These are phyloP conservation scores for Symbiodinium pilosum DNA, from an alignment of 73 alveolate species.

Conservation along the genomic window DNA sequence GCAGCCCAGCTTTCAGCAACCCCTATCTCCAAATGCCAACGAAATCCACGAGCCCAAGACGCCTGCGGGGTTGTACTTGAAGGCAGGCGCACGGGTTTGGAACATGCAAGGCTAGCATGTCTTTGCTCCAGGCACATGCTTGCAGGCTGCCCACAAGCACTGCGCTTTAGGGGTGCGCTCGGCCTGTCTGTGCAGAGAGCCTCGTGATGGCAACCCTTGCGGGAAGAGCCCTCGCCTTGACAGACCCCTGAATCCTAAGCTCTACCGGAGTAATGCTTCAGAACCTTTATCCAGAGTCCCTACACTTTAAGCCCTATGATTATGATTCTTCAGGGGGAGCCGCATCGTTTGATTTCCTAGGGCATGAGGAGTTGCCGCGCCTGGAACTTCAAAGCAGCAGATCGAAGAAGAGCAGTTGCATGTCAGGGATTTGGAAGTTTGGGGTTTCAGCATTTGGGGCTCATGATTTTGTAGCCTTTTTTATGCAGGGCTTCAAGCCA, in stretches of 20 bases:
- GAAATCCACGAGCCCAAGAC: slow-evolving; percentile 1
- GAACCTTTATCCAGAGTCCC: background rate
- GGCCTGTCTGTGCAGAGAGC: background rate
- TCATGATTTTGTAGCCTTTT: background rate
- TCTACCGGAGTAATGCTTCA: background rate
- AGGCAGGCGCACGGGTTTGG: background rate
- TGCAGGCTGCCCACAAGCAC: background rate
- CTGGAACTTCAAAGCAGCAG: background rate
- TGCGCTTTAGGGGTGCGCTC: background rate
- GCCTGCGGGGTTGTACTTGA: background rate
- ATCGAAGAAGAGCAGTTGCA: background rate
- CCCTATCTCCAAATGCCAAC: background rate
- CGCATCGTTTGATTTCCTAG: background rate
- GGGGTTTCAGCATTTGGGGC: background rate
- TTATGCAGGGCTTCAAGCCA: background rate
- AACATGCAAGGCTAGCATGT: background rate
- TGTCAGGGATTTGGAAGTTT: background rate
- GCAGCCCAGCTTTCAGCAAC: background rate
- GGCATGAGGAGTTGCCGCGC: background rate
- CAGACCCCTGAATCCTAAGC: background rate
- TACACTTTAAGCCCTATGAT: background rate
- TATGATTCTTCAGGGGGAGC: background rate
- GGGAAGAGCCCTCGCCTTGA: background rate
- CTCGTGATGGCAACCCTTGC: background rate
- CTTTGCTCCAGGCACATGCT: background rate